Percentiles rank a stretch among this genome's conserved stretches.
Conservation (phyloP, 106 monocot genomes). For the Posidonia australis region DNA sequence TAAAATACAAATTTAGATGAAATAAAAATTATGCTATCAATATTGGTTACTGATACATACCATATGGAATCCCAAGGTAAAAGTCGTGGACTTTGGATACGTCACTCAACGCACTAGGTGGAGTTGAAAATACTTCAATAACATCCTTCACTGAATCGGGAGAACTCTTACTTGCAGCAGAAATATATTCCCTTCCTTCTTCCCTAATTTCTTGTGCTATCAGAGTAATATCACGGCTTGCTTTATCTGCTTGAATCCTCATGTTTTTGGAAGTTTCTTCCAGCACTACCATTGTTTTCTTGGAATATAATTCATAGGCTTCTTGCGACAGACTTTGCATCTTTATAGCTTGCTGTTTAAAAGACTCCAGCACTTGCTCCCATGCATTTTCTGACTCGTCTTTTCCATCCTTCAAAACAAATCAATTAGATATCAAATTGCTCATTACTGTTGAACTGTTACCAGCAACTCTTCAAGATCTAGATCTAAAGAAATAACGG, state of each 20-base stretch:
- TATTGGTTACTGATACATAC: conserved; percentile 27
- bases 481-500: too few relatives aligned
- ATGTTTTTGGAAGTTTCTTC: conserved; percentile 54
- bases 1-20: not conserved
- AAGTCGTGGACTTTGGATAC: conserved; percentile 47
- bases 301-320: conserved; percentile 61
- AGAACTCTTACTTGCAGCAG: conserved; percentile 40
- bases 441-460: too few relatives aligned
- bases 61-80: conserved; percentile 79
- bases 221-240: conserved; percentile 45
- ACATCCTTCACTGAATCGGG: conserved; percentile 79
- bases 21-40: not conserved
- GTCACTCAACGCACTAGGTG: conserved; percentile 33
- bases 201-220: conserved; percentile 54
- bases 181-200: conserved; percentile 65
- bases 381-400: conserved; percentile 50
- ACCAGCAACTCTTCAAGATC: too few relatives aligned
- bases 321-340: conserved; percentile 45
- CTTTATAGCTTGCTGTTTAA: conserved; percentile 60
- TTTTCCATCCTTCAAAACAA: not conserved
- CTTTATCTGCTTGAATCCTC: conserved; percentile 76
- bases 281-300: conserved; percentile 38
- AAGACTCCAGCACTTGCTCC: conserved; percentile 43
- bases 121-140: conserved; percentile 38
- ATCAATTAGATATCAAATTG: too few relatives aligned